Evolutionary conservation across 805 yeast species (phyloP).

Genomic region (Torulaspora maleeae): DNA sequence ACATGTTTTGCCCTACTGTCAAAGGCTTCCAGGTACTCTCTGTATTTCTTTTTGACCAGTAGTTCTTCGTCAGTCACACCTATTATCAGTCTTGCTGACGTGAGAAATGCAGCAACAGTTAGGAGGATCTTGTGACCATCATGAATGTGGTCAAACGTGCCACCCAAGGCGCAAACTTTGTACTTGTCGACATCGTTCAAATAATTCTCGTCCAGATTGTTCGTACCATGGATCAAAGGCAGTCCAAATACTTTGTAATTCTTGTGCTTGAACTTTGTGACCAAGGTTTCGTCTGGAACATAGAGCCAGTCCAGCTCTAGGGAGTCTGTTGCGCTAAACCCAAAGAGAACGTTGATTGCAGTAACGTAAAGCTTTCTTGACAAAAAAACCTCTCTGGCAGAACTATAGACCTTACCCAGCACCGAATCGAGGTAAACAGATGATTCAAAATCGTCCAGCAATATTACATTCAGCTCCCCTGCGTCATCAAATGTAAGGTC

Average conservation of each 20-base stretch:
- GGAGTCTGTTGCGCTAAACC: constrained; percentile 9
- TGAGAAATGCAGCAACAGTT: constrained; percentile 62
- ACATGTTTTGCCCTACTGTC: constrained; percentile 48
- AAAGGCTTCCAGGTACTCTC: constrained; percentile 58
- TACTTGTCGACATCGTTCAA: constrained; percentile 25
- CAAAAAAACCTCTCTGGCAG: constrained; percentile 26
- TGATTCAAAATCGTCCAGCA: constrained; percentile 18
- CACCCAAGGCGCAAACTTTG: constrained; percentile 68
- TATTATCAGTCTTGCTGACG: constrained; percentile 54
- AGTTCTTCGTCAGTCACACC: constrained; percentile 81
- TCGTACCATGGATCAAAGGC: constrained; percentile 2
- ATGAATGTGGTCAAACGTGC: constrained; percentile 95
- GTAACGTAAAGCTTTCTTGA: constrained; percentile 15
- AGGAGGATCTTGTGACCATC: constrained; percentile 89
- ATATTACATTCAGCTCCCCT: constrained; percentile 22
- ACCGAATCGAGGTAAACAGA: constrained; percentile 25
- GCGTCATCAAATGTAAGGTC: constrained; percentile 8
- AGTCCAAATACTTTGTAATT: constrained; percentile 4
- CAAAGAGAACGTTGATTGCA: constrained; percentile 28
- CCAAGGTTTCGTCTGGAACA: constrained; percentile 8
- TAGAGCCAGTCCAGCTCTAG: constrained; percentile 21
- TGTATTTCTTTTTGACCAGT: constrained; percentile 67
- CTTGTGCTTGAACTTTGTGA: background rate
- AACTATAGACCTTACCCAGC: constrained; percentile 29
- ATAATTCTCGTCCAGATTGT: background rate